These are phyloP conservation scores for Hylodesmum podocarpum DNA, from an alignment of 306 rosid species.

Conservation along the genomic window DNA sequence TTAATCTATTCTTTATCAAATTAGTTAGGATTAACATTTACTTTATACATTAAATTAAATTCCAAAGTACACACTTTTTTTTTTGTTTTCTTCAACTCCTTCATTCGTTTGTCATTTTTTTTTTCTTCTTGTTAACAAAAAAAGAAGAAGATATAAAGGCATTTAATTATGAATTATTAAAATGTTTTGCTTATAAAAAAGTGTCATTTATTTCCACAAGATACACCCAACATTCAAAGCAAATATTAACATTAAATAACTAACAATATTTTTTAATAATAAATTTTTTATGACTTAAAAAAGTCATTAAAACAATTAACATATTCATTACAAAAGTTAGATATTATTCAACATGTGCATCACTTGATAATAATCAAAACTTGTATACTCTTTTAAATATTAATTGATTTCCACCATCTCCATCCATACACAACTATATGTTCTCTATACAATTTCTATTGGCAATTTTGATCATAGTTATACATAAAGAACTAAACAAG, in stretches of 20 bases:
- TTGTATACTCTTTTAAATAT: neutral
- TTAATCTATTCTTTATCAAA: no score
- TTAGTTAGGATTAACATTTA: no score
- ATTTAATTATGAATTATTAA: no score
- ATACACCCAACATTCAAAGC: neutral
- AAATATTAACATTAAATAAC: neutral
- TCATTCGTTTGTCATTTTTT: neutral
- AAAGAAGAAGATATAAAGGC: no score
- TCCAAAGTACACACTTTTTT: no score
- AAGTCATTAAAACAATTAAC: neutral
- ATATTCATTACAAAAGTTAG: neutral
- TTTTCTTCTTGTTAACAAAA: no score
- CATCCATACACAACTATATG: neutral
- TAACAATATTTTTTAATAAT: neutral
- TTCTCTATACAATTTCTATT: neutral
- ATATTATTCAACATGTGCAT: neutral
- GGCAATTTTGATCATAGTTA: neutral
- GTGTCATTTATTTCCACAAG: no score
- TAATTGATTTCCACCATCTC: neutral
- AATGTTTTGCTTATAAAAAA: no score
- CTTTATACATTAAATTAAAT: no score
- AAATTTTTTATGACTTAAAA: neutral
- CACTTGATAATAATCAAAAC: neutral
- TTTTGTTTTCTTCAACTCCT: neutral
- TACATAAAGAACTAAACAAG: neutral